Conservation (phyloP, 768 basidiomycete genomes). For the Nidularia pulvinata region DNA sequence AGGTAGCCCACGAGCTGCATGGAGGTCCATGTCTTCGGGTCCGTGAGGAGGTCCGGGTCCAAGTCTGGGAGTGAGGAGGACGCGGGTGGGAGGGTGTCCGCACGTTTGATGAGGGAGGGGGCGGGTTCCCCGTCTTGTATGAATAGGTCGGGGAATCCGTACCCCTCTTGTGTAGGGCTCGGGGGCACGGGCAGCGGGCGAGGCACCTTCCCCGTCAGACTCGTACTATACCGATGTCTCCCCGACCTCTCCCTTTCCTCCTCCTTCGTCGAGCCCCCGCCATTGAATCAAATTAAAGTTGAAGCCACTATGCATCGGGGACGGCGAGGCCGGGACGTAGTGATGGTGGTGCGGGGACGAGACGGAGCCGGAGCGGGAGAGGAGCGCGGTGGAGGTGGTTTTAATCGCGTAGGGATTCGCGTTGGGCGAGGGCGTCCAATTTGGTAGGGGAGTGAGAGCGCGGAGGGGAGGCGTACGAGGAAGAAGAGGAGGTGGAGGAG, state of each 20-base stretch:
- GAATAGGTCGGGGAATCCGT: neutral
- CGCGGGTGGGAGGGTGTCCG: neutral
- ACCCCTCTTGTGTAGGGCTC: neutral
- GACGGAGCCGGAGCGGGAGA: slow-evolving; percentile 61
- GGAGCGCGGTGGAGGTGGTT: slow-evolving; percentile 71
- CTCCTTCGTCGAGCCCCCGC: slow-evolving; percentile 12
- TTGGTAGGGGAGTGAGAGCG: neutral
- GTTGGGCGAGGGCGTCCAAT: slow-evolving; percentile 36
- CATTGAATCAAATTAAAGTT: too few species aligned
- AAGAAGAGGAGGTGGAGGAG: too few species aligned
- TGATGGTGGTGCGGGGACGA: slow-evolving; percentile 34
- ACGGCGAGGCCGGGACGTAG: slow-evolving; percentile 45
- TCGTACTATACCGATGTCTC: slow-evolving; percentile 45
- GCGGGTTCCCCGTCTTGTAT: neutral
- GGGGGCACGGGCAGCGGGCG: slow-evolving; percentile 48
- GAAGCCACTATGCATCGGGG: slow-evolving; percentile 1
- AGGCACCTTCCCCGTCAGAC: slow-evolving; percentile 34
- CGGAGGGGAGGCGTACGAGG: neutral
- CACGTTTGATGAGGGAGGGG: neutral
- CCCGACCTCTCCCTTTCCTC: slow-evolving; percentile 7
- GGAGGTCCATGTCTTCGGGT: slow-evolving; percentile 68
- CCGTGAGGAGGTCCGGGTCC: slow-evolving; percentile 41
- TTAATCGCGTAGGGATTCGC: slow-evolving; percentile 83
- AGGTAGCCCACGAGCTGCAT: slow-evolving; percentile 58
- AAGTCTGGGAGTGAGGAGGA: slow-evolving; percentile 8